Evolutionary conservation across 306 rosid species (phyloP), one percentile per base, ranked within the genome.

Genomic region (Morella rubra): DNA sequence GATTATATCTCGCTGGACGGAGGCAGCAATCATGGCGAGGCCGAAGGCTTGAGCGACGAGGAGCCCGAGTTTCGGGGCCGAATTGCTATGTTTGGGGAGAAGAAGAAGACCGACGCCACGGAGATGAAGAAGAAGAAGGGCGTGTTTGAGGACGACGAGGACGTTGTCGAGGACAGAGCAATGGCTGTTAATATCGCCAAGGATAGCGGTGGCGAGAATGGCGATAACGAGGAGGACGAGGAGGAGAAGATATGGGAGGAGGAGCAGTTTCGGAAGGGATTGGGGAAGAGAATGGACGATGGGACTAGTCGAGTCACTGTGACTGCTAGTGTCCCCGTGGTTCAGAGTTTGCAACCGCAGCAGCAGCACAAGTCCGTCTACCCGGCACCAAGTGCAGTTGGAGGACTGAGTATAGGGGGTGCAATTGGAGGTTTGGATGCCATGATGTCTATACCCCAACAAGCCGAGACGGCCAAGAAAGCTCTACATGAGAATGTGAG

Each of bases 221-320:
- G 80, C 24, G 82, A 73, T 1, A 91, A 53, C 4, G 86, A 84
- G 5, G 87, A 91, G 5, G 97, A 91, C 0, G 98, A 95, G 58
- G 98, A 91, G 81, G 94, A 94, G 83, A 90, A 85, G 66, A 76
- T 90, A 84, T 95, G 98, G 98, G 98, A 95, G 79, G 96, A 90
- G 46, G 98, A 90, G 81, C 98, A 95, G 88, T 83, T 95, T 75
- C 85, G 97, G 82, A 95, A 95, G 87, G 98, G 96, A 4, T 74
- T 95, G 84, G 98, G 98, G 79, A 95, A 95, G 88, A 89, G 96
- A 77, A 85, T 86, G 89, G 98, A 92, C 81, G 93, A 95, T 76
- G 94, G 97, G 55, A 27, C 90, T 78, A 71, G 75, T 69, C 83
- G 97, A 84, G 95, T 71, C 22, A 80, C 50, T 65, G 71, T 18